A percentile compares a stretch with the other conserved stretches of the same genome.
Conservation (phyloP, 805 yeast species). For the Metschnikowia vanudenii region DNA sequence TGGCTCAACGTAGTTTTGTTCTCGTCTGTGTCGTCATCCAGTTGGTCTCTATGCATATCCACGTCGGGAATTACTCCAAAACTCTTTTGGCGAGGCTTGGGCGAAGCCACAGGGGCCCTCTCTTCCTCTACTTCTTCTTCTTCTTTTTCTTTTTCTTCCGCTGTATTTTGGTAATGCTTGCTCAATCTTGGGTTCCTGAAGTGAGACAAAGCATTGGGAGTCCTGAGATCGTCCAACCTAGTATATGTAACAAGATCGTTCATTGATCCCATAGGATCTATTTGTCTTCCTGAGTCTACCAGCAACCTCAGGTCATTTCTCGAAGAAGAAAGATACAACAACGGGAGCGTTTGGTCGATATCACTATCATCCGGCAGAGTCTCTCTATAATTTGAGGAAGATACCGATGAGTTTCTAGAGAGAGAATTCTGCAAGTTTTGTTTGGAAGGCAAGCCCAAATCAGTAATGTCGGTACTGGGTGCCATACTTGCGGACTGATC, state of each 20-base stretch:
- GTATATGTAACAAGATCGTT: conserved; percentile 16
- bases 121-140: too few relatives aligned
- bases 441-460: not conserved
- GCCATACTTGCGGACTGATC: not conserved
- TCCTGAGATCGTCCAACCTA: conserved; percentile 12
- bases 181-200: conserved; percentile 19
- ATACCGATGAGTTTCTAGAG: conserved; percentile 17
- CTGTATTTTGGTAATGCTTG: conserved; percentile 16
- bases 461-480: conserved; percentile 11
- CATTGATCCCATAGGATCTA: conserved; percentile 13
- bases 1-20: conserved; percentile 13
- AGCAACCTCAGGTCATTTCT: conserved; percentile 11
- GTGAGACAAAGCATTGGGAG: conserved; percentile 9
- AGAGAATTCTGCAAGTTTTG: not conserved
- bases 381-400: conserved; percentile 14
- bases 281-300: conserved; percentile 9
- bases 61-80: conserved; percentile 16
- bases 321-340: conserved; percentile 13
- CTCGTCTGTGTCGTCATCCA: conserved; percentile 12
- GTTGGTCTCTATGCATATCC: conserved; percentile 4
- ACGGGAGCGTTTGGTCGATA: conserved; percentile 16
- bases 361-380: conserved; percentile 10
- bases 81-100: conserved; percentile 15
- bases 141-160: too few relatives aligned
- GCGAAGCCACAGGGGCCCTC: not conserved